phyloP scores from a whole-genome alignment of 225 moss, liverwort and hornwort species.

The Pseudisothecium myosuroides region DNA sequence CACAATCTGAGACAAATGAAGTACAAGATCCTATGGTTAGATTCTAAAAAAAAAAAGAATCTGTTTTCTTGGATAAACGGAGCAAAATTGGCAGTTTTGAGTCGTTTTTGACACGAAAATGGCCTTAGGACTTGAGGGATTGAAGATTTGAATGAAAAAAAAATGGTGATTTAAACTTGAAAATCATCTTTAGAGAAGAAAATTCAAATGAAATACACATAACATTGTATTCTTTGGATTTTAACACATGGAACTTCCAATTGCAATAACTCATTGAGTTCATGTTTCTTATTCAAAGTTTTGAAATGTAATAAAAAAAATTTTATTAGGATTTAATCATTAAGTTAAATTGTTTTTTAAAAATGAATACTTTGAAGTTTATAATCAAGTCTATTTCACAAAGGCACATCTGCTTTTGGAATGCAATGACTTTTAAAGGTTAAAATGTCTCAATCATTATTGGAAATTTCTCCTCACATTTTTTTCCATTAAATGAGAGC shows the following conservation, averaged over 20 bases:
- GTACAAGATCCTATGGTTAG: too few relatives aligned
- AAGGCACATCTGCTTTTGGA: neutral
- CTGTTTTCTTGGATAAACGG: too few relatives aligned
- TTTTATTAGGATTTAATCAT: neutral
- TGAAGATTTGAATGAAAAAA: neutral
- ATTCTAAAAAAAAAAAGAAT: too few relatives aligned
- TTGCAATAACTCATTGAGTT: neutral
- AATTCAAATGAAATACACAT: neutral
- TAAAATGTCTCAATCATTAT: neutral
- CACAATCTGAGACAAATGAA: too few relatives aligned
- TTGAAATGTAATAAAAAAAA: neutral
- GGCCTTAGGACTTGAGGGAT: too few relatives aligned
- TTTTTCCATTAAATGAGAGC: neutral
- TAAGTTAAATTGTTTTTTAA: neutral
- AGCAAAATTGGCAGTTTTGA: too few relatives aligned
- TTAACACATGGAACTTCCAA: neutral
- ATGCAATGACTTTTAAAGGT: rapidly evolving
- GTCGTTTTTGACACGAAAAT: too few relatives aligned
- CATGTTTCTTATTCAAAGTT: neutral
- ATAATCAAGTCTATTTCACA: neutral
- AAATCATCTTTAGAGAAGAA: neutral
- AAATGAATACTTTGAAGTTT: neutral
- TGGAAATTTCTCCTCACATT: neutral
- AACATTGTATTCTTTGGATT: neutral
- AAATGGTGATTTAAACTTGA: neutral